Base-by-base conservation (phyloP, 805 yeast species). In the Schwanniomyces yamadae region DNA sequence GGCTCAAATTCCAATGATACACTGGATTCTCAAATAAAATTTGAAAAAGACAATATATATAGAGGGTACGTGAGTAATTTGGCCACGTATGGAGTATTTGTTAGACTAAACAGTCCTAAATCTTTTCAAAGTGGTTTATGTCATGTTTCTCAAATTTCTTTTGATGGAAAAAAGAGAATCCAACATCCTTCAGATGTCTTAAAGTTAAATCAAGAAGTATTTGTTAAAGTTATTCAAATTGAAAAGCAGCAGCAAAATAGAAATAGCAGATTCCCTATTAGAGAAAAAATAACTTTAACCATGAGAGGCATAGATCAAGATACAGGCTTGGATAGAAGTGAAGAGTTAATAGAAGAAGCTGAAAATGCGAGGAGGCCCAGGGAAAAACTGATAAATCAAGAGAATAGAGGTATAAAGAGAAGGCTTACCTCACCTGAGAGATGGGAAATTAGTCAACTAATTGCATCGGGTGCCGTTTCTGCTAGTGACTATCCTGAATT, bases 361-460 rank as follows among this genome's bases (percentile, higher is more conserved):
- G 61, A 59, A 36, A 60, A 52, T 17, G 30, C 28, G 11, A 19
- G 24, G 12, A n/a, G 30, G 18, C 25, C 29, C 20, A 33, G 41
- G 19, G 38, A 29, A 6, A 27, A 40, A n/a, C 32, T 31, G 19
- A 22, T 10, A 6, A 21, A 19, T 3, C 33, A 36, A 10, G 21
- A 37, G 26, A 23, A 24, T 12, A 24, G 54, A 25, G 47, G 49
- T 36, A 26, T 27, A 24, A 57, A 54, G 29, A 38, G 70, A 41
- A 69, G 85, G 34, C 56, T 82, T 23, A 82, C 95, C 0, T 84
- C 95, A 0, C 95, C 95, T 0, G 98, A 90, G 58, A 61, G 88
- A 37, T 90, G 96, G 95, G 97, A 91, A 53, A 71, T 86, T 34
- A 69, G 84, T 22, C 96, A 90, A 53, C 62, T 90, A 29, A 84